phyloP scores from a whole-genome alignment of 257 asterid species.

The Forsythia viridissima region DNA sequence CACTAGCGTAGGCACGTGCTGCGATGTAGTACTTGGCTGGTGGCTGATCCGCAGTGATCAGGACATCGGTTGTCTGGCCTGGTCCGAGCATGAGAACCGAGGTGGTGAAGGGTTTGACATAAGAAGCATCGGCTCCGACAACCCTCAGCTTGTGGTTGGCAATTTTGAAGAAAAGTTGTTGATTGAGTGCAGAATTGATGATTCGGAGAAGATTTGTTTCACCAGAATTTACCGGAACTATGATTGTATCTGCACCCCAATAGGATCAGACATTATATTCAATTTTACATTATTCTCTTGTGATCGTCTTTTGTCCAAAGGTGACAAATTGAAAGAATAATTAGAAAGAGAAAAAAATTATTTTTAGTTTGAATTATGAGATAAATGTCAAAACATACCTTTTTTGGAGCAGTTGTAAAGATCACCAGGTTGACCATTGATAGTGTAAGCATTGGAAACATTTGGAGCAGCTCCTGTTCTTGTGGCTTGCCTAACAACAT shows the following conservation, averaged over 20 bases:
- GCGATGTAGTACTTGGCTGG: slow-evolving; percentile 80
- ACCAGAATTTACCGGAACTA: slow-evolving; percentile 56
- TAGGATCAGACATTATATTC: background rate
- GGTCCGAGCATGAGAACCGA: slow-evolving; percentile 90
- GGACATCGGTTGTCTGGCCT: slow-evolving; percentile 91
- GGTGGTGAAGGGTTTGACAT: slow-evolving; percentile 81
- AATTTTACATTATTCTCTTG: background rate
- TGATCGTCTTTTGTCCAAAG: background rate
- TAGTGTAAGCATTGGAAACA: slow-evolving; percentile 79
- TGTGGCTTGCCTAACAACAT: slow-evolving; percentile 68
- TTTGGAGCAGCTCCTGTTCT: slow-evolving; percentile 84
- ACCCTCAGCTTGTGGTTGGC: slow-evolving; percentile 85
- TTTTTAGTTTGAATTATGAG: background rate
- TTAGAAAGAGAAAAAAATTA: background rate
- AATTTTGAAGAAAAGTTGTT: slow-evolving; percentile 79
- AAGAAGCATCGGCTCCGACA: slow-evolving; percentile 89
- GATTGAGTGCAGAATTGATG: slow-evolving; percentile 77
- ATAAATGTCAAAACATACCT: slow-evolving; percentile 37
- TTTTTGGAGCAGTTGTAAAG: slow-evolving; percentile 76
- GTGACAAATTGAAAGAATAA: background rate
- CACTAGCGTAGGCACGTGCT: slow-evolving; percentile 88
- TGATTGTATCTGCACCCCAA: slow-evolving; percentile 50
- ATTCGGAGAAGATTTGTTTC: slow-evolving; percentile 77
- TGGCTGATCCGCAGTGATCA: slow-evolving; percentile 67
- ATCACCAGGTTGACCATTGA: slow-evolving; percentile 97